A percentile compares a stretch with the other conserved stretches of the same genome.
Conservation (phyloP, 2,329 filamentous ascomycete species). For the Neobulgaria alba region DNA sequence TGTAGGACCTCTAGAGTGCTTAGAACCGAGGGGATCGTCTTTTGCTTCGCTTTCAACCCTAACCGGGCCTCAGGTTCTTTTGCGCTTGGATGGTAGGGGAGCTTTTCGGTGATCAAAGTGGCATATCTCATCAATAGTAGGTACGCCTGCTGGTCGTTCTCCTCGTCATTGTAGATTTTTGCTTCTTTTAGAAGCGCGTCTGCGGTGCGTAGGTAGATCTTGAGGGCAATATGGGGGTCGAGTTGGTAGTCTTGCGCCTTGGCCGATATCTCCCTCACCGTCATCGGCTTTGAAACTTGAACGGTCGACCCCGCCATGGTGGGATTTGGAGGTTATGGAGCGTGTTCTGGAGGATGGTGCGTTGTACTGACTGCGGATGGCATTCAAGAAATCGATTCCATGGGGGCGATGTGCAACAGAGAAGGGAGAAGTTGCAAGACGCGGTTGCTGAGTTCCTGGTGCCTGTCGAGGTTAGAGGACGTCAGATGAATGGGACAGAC, state of each 20-base stretch:
- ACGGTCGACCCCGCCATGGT: conserved; percentile 24
- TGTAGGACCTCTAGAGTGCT: conserved; percentile 66
- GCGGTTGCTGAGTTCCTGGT: too few species aligned
- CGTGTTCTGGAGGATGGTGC: too few species aligned
- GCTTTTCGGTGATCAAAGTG: conserved; percentile 67
- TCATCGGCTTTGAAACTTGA: conserved; percentile 45
- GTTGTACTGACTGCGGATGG: too few species aligned
- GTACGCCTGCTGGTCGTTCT: conserved; percentile 81
- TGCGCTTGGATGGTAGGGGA: conserved; percentile 69
- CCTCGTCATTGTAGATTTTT: conserved; percentile 74
- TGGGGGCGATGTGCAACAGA: too few species aligned
- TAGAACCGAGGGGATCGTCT: conserved; percentile 46
- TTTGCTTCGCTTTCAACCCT: conserved; percentile 47
- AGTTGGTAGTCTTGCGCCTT: conserved; percentile 76
- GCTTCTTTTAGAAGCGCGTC: conserved; percentile 78
- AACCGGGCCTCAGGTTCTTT: conserved; percentile 51
- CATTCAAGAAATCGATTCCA: too few species aligned
- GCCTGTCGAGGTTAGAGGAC: too few species aligned
- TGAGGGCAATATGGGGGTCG: conserved; percentile 65
- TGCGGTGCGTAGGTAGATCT: conserved; percentile 74
- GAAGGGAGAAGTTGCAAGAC: too few species aligned
- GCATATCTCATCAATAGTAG: conserved; percentile 87
- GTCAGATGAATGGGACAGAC: too few species aligned
- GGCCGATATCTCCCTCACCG: conserved; percentile 65
- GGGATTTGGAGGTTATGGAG: too few species aligned